These are phyloP conservation scores for Decorospora gaudefroyi DNA, from an alignment of 2,329 filamentous ascomycete genomes.

Conservation along the genomic window DNA sequence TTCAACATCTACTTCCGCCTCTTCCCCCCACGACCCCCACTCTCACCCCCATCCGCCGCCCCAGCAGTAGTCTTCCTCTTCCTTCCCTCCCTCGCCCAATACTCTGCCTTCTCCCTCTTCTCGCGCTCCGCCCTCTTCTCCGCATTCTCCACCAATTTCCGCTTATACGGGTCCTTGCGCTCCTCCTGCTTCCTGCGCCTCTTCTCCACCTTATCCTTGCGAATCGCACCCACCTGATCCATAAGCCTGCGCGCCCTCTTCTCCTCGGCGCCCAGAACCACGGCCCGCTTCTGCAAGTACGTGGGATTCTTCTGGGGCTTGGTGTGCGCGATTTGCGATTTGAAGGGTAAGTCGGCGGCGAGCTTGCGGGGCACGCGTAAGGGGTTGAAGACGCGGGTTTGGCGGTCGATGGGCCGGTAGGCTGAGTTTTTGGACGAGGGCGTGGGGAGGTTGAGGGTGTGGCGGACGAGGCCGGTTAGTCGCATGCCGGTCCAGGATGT, in stretches of 20 bases:
- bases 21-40: slow-evolving; percentile 47
- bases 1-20: slow-evolving; percentile 29
- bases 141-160: slow-evolving; percentile 77
- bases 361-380: slow-evolving; percentile 77
- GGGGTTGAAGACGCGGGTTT: slow-evolving; percentile 59
- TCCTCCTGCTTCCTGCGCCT: slow-evolving; percentile 85
- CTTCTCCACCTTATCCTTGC: slow-evolving; percentile 89
- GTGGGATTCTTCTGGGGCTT: slow-evolving; percentile 79
- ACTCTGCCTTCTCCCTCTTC: slow-evolving; percentile 90
- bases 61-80: slow-evolving; percentile 66
- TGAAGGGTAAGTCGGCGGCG: slow-evolving; percentile 85
- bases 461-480: slow-evolving; percentile 87
- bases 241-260: slow-evolving; percentile 84
- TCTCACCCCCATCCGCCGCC: slow-evolving; percentile 52
- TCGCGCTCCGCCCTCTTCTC: slow-evolving; percentile 87
- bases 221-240: slow-evolving; percentile 87
- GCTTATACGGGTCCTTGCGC: slow-evolving; percentile 75
- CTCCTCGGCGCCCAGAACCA: slow-evolving; percentile 84
- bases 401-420: slow-evolving; percentile 68
- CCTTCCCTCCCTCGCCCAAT: slow-evolving; percentile 87
- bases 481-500: slow-evolving; percentile 85
- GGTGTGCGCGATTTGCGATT: slow-evolving; percentile 83
- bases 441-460: slow-evolving; percentile 72
- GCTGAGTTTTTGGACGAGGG: slow-evolving; percentile 82
- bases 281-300: slow-evolving; percentile 93